Percentiles rank a stretch among this genome's conserved stretches.
These are phyloP conservation scores for Alternaria gansuensis DNA, from an alignment of 2,329 filamentous ascomycete species.

Conservation along the genomic window DNA sequence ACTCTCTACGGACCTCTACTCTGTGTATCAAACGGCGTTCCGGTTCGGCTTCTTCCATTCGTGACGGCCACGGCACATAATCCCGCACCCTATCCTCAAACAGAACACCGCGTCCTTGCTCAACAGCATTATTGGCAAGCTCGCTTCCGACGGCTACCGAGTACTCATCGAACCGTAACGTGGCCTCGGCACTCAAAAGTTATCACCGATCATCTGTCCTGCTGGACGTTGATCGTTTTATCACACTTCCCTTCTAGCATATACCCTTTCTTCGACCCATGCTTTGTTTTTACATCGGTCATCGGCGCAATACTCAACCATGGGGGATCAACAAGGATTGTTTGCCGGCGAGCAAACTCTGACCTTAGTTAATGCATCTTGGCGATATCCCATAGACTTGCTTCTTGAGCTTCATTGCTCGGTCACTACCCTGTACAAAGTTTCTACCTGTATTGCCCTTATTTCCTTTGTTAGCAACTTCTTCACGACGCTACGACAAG, in stretches of 20 bases:
- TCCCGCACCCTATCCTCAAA: conserved; percentile 21
- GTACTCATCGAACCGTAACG: conserved; percentile 6
- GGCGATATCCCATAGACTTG: conserved; percentile 48
- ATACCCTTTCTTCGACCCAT: conserved; percentile 37
- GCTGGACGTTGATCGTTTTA: conserved; percentile 21
- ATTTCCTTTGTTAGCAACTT: conserved; percentile 24
- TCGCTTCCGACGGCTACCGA: conserved; percentile 16
- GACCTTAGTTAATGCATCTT: conserved; percentile 26
- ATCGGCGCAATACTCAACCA: conserved; percentile 24
- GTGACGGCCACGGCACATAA: conserved; percentile 22
- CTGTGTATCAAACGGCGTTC: conserved; percentile 26
- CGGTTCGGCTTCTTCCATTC: conserved; percentile 15
- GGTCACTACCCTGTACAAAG: conserved; percentile 21
- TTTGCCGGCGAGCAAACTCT: conserved; percentile 33
- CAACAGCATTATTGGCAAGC: conserved; percentile 13
- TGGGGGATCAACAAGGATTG: conserved; percentile 16
- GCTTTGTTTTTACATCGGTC: conserved; percentile 23
- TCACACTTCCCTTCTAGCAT: conserved; percentile 29
- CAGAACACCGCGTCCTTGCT: conserved; percentile 15
- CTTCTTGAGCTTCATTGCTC: conserved; percentile 40
- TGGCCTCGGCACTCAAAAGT: conserved; percentile 29
- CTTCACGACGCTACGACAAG: conserved; percentile 35
- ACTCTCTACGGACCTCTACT: conserved; percentile 33
- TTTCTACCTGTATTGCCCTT: conserved; percentile 14
- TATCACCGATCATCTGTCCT: conserved; percentile 20